Evolutionary conservation across 768 basidiomycete species (phyloP).

Genomic region (Paxillus ammoniavirescens): DNA sequence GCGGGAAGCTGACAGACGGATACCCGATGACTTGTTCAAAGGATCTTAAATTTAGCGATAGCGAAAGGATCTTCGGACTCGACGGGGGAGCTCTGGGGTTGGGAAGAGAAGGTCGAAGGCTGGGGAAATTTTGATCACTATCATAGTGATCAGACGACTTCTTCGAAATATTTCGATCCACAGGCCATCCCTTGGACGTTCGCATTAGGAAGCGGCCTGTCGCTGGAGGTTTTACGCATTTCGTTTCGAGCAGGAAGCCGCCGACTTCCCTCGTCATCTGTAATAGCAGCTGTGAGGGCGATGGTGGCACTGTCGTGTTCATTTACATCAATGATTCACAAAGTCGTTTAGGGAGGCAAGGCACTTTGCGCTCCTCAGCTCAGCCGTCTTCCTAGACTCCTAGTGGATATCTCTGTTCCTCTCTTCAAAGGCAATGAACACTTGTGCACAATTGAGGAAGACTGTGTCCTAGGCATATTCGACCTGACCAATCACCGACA

Average conservation of each 20-base stretch:
- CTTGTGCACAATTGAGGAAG: slow-evolving; percentile 99
- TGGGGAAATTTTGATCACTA: slow-evolving; percentile 16
- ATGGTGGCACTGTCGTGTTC: no score
- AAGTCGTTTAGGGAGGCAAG: no score
- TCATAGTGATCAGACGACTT: slow-evolving; percentile 8
- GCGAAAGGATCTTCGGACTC: slow-evolving; percentile 21
- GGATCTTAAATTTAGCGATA: slow-evolving; percentile 12
- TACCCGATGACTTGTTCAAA: no score
- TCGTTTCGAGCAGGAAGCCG: no score
- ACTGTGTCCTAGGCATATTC: slow-evolving; percentile 45
- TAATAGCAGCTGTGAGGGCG: no score
- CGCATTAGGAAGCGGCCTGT: neutral
- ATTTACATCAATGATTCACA: no score
- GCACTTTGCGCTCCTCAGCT: no score
- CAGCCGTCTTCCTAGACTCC: no score
- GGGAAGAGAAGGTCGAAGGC: slow-evolving; percentile 1
- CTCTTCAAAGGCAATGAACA: slow-evolving; percentile 96
- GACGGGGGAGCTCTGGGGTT: neutral
- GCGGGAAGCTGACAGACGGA: no score
- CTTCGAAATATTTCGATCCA: slow-evolving; percentile 2
- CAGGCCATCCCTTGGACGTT: slow-evolving; percentile 14
- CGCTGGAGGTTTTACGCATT: no score
- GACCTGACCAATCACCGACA: no score
- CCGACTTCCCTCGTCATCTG: no score
- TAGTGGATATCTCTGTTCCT: slow-evolving; percentile 64